Evolutionary conservation across 371 early-diverging fungal genomes (phyloP).

Genomic region (Zancudomyces culisetae): DNA sequence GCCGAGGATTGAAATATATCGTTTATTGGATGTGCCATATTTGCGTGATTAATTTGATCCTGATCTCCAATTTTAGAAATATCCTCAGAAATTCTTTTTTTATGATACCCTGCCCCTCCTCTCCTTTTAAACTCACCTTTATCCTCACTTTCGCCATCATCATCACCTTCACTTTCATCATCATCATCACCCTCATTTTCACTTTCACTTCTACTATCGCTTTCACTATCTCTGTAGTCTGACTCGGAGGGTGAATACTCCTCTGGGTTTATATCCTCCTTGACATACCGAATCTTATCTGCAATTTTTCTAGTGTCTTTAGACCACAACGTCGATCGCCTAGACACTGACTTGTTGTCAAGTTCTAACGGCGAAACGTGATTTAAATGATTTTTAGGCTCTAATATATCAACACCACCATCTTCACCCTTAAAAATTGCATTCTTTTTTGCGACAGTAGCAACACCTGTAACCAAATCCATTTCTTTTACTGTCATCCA

Average conservation of each 20-base stretch:
- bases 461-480: slow-evolving; percentile 13
- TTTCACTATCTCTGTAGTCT: too few relatives aligned
- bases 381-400: slow-evolving; percentile 18
- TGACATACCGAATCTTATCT: background rate
- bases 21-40: background rate
- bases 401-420: background rate
- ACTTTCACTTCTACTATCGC: background rate
- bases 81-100: too few relatives aligned
- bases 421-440: slow-evolving; percentile 5
- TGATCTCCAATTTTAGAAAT: too few relatives aligned
- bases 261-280: too few relatives aligned
- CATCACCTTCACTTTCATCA: background rate
- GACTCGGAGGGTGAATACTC: too few relatives aligned
- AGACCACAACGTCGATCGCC: background rate
- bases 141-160: too few relatives aligned
- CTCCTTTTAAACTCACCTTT: too few relatives aligned
- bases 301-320: background rate
- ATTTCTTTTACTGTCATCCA: slow-evolving; percentile 52
- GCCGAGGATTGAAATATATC: background rate
- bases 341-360: background rate
- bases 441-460: slow-evolving; percentile 2
- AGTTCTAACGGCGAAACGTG: slow-evolving; percentile 20
- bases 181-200: background rate
- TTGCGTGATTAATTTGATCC: background rate
- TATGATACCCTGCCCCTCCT: too few relatives aligned